Evolutionary conservation across 208 protist genomes (phyloP).

Genomic region (Zelonia costaricensis): DNA sequence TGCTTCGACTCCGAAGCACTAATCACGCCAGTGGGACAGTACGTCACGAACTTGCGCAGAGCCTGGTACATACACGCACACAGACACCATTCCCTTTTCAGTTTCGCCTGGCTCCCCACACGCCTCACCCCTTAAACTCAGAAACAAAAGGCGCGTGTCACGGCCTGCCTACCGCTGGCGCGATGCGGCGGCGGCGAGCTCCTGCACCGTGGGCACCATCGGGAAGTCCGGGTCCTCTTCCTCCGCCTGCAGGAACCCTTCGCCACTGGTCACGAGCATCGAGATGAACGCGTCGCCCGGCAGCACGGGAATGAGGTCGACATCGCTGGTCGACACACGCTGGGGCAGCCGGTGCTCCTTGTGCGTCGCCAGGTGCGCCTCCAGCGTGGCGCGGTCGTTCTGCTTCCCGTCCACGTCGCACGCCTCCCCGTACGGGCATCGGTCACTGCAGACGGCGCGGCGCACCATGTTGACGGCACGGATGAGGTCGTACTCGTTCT

Average conservation of each 20-base stretch:
- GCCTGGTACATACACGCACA: no score
- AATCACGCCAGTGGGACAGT: no score
- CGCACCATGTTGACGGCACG: slow-evolving; percentile 76
- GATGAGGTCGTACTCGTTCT: slow-evolving; percentile 80
- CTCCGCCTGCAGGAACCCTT: slow-evolving; percentile 41
- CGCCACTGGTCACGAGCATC: slow-evolving; percentile 53
- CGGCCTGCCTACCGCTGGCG: no score
- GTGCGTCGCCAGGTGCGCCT: slow-evolving; percentile 38
- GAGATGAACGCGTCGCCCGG: slow-evolving; percentile 77
- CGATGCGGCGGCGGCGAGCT: slow-evolving; percentile 21
- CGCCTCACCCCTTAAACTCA: no score
- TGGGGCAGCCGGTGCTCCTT: slow-evolving; percentile 56
- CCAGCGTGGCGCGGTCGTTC: slow-evolving; percentile 37
- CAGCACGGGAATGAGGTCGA: slow-evolving; percentile 57
- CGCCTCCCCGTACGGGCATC: slow-evolving; percentile 26
- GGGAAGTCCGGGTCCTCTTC: slow-evolving; percentile 73
- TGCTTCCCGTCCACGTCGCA: slow-evolving; percentile 20
- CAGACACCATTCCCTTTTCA: no score
- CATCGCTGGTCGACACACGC: slow-evolving; percentile 38
- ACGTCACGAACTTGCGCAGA: no score
- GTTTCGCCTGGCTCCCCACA: no score
- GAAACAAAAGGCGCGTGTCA: no score
- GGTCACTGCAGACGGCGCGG: slow-evolving; percentile 31
- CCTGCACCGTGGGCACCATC: slow-evolving; percentile 71
- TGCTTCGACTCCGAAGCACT: no score